Evolutionary conservation across 2,329 filamentous ascomycete species (phyloP).

Genomic region (Epichloe amarillans): DNA sequence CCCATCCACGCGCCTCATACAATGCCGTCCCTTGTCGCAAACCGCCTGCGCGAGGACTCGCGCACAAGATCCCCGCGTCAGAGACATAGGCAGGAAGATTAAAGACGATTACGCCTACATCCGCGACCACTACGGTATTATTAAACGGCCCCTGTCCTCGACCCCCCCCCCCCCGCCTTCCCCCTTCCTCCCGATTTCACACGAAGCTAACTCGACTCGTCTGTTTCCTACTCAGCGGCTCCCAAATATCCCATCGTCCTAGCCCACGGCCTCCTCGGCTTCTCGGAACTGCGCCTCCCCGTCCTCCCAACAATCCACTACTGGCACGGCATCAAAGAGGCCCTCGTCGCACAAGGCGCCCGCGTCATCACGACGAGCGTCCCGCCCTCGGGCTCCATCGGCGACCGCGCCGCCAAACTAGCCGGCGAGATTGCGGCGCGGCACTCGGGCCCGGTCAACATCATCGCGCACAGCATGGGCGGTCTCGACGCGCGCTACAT

Average conservation of each 20-base stretch:
- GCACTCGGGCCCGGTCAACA: conserved; percentile 44
- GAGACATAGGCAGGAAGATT: conserved; percentile 17
- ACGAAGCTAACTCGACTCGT: background rate
- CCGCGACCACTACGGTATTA: conserved; percentile 30
- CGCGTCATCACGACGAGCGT: conserved; percentile 48
- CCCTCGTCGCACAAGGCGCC: conserved; percentile 37
- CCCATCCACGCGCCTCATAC: background rate
- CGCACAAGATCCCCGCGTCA: conserved; percentile 4
- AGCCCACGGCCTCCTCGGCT: conserved; percentile 52
- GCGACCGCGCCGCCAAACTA: conserved; percentile 45
- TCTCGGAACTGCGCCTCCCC: conserved; percentile 40
- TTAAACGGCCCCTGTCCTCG: background rate
- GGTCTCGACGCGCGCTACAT: conserved; percentile 53
- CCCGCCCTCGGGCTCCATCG: conserved; percentile 47
- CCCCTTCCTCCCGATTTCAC: background rate
- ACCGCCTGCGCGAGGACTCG: background rate
- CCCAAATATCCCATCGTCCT: conserved; percentile 51
- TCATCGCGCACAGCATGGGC: conserved; percentile 59
- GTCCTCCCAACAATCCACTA: conserved; percentile 45
- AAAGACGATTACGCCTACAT: conserved; percentile 33
- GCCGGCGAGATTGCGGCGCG: conserved; percentile 31
- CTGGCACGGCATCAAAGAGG: conserved; percentile 51
- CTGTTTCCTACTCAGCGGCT: conserved; percentile 24
- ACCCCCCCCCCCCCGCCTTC: too few species aligned
- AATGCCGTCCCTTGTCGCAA: background rate